Evolutionary conservation across 192 early-diverging fungal genomes (phyloP).

Genomic region (Coemansia sp.): DNA sequence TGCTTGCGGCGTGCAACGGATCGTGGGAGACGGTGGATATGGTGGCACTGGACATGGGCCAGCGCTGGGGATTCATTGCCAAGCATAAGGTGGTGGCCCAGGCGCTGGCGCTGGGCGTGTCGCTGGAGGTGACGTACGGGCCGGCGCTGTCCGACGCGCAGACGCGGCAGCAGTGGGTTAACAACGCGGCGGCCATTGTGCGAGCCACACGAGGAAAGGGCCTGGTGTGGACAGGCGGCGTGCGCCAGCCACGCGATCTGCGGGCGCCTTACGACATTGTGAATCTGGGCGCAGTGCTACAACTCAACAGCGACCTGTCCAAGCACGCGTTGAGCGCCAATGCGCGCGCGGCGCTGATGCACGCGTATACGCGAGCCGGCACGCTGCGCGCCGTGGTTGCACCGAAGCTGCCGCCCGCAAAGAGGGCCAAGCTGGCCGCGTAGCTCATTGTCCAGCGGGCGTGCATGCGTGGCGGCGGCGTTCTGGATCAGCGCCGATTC

Average conservation of each 20-base stretch:
- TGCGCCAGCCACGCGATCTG: slow-evolving; percentile 28
- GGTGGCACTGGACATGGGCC: slow-evolving; percentile 41
- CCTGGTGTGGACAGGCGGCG: slow-evolving; percentile 38
- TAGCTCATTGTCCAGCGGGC: too few species aligned
- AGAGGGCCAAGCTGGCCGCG: not conserved
- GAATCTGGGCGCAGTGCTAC: slow-evolving; percentile 36
- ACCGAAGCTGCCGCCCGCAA: slow-evolving; percentile 3
- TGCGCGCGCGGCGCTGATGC: slow-evolving; percentile 32
- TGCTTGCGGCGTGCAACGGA: slow-evolving; percentile 33
- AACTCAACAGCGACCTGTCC: slow-evolving; percentile 43
- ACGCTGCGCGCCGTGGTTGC: slow-evolving; percentile 34
- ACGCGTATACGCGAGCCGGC: slow-evolving; percentile 30
- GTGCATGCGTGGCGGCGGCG: too few species aligned
- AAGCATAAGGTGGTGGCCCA: slow-evolving; percentile 46
- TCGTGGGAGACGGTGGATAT: slow-evolving; percentile 38
- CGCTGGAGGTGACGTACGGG: slow-evolving; percentile 32
- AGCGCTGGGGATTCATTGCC: slow-evolving; percentile 41
- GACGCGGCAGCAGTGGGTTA: slow-evolving; percentile 46
- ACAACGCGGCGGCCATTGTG: slow-evolving; percentile 38
- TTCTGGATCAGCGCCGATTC: too few species aligned
- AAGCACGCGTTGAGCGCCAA: slow-evolving; percentile 33
- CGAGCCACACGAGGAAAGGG: slow-evolving; percentile 34
- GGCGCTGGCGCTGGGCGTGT: slow-evolving; percentile 25
- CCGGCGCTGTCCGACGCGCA: slow-evolving; percentile 22
- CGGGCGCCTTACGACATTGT: slow-evolving; percentile 42